Conservation (phyloP, 257 asterid species). For the Mitragyna speciosa region DNA sequence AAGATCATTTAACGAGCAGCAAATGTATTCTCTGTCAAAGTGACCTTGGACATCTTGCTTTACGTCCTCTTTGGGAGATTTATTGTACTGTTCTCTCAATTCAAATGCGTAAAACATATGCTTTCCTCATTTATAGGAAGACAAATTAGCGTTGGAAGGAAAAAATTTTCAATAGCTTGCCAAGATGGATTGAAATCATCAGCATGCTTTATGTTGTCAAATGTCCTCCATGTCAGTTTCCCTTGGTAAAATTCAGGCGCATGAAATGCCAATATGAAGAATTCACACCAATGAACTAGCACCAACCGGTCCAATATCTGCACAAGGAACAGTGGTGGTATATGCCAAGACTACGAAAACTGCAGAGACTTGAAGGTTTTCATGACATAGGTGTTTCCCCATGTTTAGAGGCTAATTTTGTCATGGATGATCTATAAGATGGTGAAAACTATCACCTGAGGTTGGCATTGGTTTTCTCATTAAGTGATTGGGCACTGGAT, state of each 20-base stretch:
- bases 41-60: background rate
- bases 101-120: no score
- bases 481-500: conserved; percentile 31
- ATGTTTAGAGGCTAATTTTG: background rate
- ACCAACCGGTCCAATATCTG: conserved; percentile 58
- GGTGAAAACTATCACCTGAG: conserved; percentile 41
- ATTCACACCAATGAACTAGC: conserved; percentile 9
- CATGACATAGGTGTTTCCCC: background rate
- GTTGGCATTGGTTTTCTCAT: conserved; percentile 50
- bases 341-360: background rate
- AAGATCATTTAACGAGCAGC: no score
- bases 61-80: background rate
- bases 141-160: background rate
- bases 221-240: background rate
- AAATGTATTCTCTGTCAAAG: background rate
- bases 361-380: background rate
- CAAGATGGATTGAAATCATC: background rate
- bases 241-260: background rate
- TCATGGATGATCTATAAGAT: background rate
- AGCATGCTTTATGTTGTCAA: background rate
- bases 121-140: background rate
- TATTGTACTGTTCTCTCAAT: background rate
- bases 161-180: background rate
- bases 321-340: background rate
- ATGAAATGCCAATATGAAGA: background rate